Evolutionary conservation across 345 rosid species (phyloP).

Genomic region (Euphorbia tirucalli): DNA sequence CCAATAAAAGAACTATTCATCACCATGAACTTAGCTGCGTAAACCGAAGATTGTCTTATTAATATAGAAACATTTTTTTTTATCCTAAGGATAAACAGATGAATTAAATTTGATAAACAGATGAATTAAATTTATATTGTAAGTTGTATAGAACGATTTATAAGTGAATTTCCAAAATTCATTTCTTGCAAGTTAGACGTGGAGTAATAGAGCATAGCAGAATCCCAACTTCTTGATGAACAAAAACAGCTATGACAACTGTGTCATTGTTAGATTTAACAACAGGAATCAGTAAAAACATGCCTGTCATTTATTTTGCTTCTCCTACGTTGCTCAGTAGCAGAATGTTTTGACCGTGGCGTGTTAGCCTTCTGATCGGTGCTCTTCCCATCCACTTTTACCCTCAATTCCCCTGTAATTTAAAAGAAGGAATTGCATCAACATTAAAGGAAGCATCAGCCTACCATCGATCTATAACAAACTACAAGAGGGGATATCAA

Average conservation of each 20-base stretch:
- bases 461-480: neutral
- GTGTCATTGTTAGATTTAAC: neutral
- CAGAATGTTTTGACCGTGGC: conserved; percentile 95
- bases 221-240: neutral
- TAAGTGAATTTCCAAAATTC: neutral
- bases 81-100: too few species aligned
- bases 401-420: conserved; percentile 54
- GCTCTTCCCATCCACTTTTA: conserved; percentile 61
- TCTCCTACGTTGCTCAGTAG: conserved; percentile 95
- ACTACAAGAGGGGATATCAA: neutral
- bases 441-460: neutral
- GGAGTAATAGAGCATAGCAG: neutral
- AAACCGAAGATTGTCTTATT: too few species aligned
- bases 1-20: too few species aligned
- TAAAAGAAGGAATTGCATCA: neutral
- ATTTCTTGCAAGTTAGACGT: too few species aligned
- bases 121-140: too few species aligned
- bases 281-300: conserved; percentile 12
- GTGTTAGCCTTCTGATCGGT: conserved; percentile 80
- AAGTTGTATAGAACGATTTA: too few species aligned
- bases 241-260: neutral
- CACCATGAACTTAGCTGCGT: too few species aligned
- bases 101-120: too few species aligned
- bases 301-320: conserved; percentile 97
- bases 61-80: too few species aligned